Evolutionary conservation across 805 yeast genomes (phyloP).

Genomic region (Metschnikowia matae): DNA sequence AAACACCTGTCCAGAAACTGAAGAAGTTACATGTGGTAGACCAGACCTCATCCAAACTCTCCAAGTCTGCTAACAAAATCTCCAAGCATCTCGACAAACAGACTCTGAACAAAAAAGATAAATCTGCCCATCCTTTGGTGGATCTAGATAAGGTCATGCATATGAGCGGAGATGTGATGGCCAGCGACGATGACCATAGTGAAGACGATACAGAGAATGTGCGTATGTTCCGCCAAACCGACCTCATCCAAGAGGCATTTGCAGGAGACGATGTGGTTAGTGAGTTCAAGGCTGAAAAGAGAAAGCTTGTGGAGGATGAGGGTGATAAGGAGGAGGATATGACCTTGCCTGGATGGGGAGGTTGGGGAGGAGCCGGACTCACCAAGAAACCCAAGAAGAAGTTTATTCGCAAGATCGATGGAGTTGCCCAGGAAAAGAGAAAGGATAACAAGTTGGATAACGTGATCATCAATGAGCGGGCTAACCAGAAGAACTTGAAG

Average conservation of each 20-base stretch:
- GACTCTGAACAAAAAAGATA: slow-evolving; percentile 24
- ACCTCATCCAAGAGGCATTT: slow-evolving; percentile 84
- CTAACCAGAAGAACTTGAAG: slow-evolving; percentile 78
- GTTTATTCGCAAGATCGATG: slow-evolving; percentile 67
- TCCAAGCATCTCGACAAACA: slow-evolving; percentile 33
- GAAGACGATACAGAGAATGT: slow-evolving; percentile 35
- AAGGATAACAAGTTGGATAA: slow-evolving; percentile 70
- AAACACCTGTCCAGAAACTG: slow-evolving; percentile 24
- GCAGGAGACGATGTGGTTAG: slow-evolving; percentile 93
- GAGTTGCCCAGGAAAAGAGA: slow-evolving; percentile 70
- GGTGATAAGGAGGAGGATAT: slow-evolving; percentile 84
- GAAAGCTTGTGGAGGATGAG: slow-evolving; percentile 62
- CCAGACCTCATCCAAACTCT: slow-evolving; percentile 33
- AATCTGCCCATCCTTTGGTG: slow-evolving; percentile 31
- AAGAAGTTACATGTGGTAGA: slow-evolving; percentile 30
- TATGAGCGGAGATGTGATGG: slow-evolving; percentile 41
- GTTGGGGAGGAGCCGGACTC: slow-evolving; percentile 75
- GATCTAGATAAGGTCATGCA: slow-evolving; percentile 53
- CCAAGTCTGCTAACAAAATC: slow-evolving; percentile 40
- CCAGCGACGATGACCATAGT: slow-evolving; percentile 24
- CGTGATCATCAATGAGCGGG: slow-evolving; percentile 86
- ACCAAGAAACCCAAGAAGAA: slow-evolving; percentile 48
- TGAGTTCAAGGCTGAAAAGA: slow-evolving; percentile 78
- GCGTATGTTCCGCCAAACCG: slow-evolving; percentile 70
- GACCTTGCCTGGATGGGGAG: slow-evolving; percentile 96